Conservation (phyloP, 179 eudicot species). For the Spergularia azorica region DNA sequence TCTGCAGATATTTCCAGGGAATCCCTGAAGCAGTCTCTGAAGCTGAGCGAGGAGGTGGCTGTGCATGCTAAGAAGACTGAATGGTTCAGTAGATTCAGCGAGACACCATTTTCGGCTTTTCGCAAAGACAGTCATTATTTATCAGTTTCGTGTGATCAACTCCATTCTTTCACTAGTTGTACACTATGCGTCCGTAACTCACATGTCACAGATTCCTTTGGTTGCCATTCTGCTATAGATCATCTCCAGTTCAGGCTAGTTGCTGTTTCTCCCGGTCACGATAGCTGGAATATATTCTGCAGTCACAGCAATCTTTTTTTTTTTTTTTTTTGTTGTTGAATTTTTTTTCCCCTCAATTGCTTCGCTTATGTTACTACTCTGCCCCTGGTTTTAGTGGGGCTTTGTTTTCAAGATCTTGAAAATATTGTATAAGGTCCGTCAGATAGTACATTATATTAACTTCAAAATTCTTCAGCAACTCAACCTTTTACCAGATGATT, state of each 20-base stretch:
- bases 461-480: no score
- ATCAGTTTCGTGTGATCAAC: constrained; percentile 18
- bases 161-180: constrained; percentile 21
- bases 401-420: background rate
- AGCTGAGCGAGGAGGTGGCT: constrained; percentile 75
- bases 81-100: constrained; percentile 5
- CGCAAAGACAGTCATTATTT: constrained; percentile 5
- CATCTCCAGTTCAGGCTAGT: constrained; percentile 16
- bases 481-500: no score
- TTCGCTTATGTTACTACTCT: background rate
- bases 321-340: no score
- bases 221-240: constrained; percentile 1
- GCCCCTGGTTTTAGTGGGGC: background rate
- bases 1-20: constrained; percentile 86
- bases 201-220: constrained; percentile 5
- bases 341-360: background rate
- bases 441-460: no score
- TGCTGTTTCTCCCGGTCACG: constrained; percentile 11
- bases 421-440: no score
- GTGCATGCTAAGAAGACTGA: constrained; percentile 61
- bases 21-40: constrained; percentile 79
- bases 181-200: constrained; percentile 15
- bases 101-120: background rate
- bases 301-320: background rate
- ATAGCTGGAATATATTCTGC: background rate